Percentiles rank a stretch among this genome's conserved stretches.
Conservation (phyloP, 2,329 filamentous ascomycete genomes). For the Atkinsonella texensis region DNA sequence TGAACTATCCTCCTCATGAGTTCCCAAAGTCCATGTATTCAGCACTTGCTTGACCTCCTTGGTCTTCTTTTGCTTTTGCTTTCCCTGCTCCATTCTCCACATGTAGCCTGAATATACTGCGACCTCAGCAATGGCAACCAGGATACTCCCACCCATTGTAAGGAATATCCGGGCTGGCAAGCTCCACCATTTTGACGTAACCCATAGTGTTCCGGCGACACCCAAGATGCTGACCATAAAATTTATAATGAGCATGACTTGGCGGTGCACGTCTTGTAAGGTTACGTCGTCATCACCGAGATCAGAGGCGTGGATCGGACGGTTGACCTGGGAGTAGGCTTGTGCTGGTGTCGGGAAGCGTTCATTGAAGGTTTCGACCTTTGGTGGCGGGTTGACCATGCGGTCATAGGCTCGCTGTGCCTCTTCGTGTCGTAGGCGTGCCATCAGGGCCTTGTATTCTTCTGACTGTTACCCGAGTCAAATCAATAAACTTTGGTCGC, state of each 20-base stretch:
- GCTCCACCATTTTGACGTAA: constrained; percentile 66
- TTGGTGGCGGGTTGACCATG: constrained; percentile 54
- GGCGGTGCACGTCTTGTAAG: constrained; percentile 64
- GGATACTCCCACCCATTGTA: constrained; percentile 55
- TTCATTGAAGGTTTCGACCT: constrained; percentile 46
- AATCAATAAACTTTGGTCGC: constrained; percentile 7
- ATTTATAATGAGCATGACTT: constrained; percentile 77
- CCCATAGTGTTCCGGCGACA: constrained; percentile 65
- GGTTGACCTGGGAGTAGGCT: constrained; percentile 43
- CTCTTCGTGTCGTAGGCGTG: constrained; percentile 67
- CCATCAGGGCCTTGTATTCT: constrained; percentile 83
- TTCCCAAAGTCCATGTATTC: constrained; percentile 56
- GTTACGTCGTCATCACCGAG: constrained; percentile 52
- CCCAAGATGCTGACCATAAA: constrained; percentile 79
- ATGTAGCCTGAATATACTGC: constrained; percentile 66
- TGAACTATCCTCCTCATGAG: constrained; percentile 17
- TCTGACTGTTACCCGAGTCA: constrained; percentile 40
- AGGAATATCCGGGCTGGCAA: constrained; percentile 57
- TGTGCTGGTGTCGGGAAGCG: constrained; percentile 44
- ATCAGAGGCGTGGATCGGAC: constrained; percentile 32
- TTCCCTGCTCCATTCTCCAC: constrained; percentile 57
- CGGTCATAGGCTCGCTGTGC: constrained; percentile 72
- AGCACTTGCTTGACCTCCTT: constrained; percentile 58
- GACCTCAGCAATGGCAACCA: constrained; percentile 66
- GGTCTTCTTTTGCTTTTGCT: constrained; percentile 45